Evolutionary conservation across 768 basidiomycete species (phyloP), one percentile per base, ranked within the genome.

Genomic region (Russula earlei): DNA sequence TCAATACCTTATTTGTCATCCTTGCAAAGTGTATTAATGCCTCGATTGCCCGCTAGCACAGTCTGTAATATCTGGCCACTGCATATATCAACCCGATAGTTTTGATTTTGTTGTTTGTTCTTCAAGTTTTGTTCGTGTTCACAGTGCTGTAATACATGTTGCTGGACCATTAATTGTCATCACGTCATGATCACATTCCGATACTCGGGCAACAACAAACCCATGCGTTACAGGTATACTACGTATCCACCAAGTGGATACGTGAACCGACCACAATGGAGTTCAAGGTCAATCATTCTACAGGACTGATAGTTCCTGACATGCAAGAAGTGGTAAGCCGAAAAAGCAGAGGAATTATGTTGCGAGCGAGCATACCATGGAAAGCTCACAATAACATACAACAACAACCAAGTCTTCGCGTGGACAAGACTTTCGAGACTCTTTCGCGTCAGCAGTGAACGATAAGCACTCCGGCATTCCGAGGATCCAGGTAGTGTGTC

Each of bases 1-100:
- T 80, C 81, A 5, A 63, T 75, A 58, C 3, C 41, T 24, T 24
- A 27, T 33, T 44, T n/a, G 20, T 24, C n/a, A n/a, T n/a, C n/a
- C 10, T 34, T 38, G 22, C 12, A 44, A 22, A 4, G 36, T 31
- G 25, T 45, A 15, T n/a, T 5, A 17, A 4, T 31, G 15, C 5
- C 9, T 15, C 14, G 20, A 31, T 40, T 14, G 27, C 36, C 40
- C 36, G 27, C n/a, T 20, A 22, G 34, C 34, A 29, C 11, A n/a
- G 15, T 29, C 3, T 37, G 34, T 49, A 24, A 25, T 46, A 12
- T 5, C 14, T n/a, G 25, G 19, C 25, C 15, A 34, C 19, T 36
- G n/a, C 31, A 40, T 40, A 46, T 46, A 7, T 36, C 50, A n/a
- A n/a, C n/a, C n/a, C n/a, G n/a, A n/a, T n/a, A n/a, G n/a, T 17